Percentiles rank a stretch among this genome's conserved stretches.
Conservation (phyloP, 2,329 filamentous ascomycete genomes). For the Alternaria ventricosa region DNA sequence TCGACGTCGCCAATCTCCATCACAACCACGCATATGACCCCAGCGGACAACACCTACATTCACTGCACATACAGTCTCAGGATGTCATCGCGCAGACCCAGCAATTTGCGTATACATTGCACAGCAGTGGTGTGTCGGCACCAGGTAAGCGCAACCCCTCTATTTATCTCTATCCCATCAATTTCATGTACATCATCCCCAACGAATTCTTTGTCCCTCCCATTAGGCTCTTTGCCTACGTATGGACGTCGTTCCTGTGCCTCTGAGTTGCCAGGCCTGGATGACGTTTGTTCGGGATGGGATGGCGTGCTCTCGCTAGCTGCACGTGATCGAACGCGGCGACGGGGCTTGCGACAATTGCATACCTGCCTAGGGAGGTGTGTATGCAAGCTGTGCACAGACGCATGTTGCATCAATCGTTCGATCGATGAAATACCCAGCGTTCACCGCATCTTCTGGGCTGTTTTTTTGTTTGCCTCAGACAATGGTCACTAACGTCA, state of each 20-base stretch:
- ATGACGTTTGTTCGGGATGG: constrained; percentile 32
- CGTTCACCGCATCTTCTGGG: neutral
- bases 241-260: constrained; percentile 15
- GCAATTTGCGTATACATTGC: constrained; percentile 28
- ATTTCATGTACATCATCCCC: constrained; percentile 7
- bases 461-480: constrained; percentile 3
- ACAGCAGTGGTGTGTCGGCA: constrained; percentile 27
- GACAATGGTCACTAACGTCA: constrained; percentile 32
- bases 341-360: constrained; percentile 10
- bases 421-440: constrained; percentile 9
- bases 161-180: neutral
- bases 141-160: constrained; percentile 28
- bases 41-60: constrained; percentile 20
- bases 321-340: constrained; percentile 25
- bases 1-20: constrained; percentile 38
- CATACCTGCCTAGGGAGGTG: constrained; percentile 27
- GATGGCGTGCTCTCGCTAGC: constrained; percentile 26
- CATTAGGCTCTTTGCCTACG: constrained; percentile 10
- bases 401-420: neutral
- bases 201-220: constrained; percentile 6
- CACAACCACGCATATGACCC: constrained; percentile 31
- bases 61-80: constrained; percentile 20
- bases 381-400: constrained; percentile 19
- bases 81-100: constrained; percentile 24
- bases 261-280: constrained; percentile 20